A percentile compares a stretch with the other conserved stretches of the same genome.
phyloP scores from a whole-genome alignment of 225 moss, liverwort and hornwort species.

The Polytrichum commune region DNA sequence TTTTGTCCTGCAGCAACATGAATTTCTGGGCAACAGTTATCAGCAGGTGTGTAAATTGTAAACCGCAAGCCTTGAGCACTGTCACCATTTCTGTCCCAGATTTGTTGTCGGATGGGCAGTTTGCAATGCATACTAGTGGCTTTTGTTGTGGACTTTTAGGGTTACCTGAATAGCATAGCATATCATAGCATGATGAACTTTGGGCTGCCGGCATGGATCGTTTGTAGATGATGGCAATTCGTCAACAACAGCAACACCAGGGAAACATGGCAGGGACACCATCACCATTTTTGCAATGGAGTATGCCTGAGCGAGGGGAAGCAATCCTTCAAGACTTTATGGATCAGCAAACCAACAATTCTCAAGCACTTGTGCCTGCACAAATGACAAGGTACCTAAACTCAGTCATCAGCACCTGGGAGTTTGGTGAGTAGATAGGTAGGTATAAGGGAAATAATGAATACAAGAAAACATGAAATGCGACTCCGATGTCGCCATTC shows the following conservation, averaged over 20 bases:
- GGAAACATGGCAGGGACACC: constrained; percentile 26
- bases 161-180: too few species aligned
- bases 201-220: too few species aligned
- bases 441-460: too few species aligned
- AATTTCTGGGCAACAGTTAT: constrained; percentile 54
- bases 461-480: too few species aligned
- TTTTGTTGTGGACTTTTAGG: too few species aligned
- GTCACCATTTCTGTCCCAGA: too few species aligned
- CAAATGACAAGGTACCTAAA: constrained; percentile 33
- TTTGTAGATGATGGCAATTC: constrained; percentile 45
- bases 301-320: constrained; percentile 47
- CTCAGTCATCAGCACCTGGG: background rate
- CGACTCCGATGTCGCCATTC: too few species aligned
- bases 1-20: constrained; percentile 44
- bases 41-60: constrained; percentile 32
- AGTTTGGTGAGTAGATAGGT: too few species aligned
- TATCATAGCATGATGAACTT: too few species aligned
- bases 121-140: too few species aligned
- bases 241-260: constrained; percentile 39
- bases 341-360: constrained; percentile 46
- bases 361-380: constrained; percentile 38
- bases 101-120: too few species aligned
- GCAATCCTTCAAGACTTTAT: constrained; percentile 59
- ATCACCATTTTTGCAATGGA: constrained; percentile 43
- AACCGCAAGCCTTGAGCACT: background rate